These are phyloP conservation scores for Isoetes taiwanensis DNA, from an alignment of 75 land plant species.

Conservation along the genomic window DNA sequence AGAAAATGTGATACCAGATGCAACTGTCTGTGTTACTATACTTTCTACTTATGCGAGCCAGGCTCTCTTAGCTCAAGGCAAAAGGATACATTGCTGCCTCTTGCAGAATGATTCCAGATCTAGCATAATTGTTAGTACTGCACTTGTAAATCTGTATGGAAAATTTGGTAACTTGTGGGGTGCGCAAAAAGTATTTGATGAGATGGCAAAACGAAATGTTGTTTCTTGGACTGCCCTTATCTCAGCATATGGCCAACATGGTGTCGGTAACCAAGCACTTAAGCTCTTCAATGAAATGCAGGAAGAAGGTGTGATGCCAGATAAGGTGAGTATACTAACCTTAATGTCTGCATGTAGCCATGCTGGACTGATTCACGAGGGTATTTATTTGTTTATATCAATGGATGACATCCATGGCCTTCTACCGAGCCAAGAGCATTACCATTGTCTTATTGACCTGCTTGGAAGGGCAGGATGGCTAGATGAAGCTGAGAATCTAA, in stretches of 20 bases:
- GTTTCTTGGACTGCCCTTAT: conserved; percentile 49
- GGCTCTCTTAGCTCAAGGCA: too few species aligned
- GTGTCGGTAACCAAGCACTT: conserved; percentile 27
- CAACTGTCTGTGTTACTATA: too few species aligned
- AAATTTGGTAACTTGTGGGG: conserved; percentile 27
- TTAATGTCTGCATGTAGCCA: conserved; percentile 45
- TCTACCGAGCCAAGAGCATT: background rate
- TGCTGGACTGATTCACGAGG: conserved; percentile 33
- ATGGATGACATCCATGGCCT: conserved; percentile 12
- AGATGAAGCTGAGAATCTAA: too few species aligned
- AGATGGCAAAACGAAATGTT: conserved; percentile 21
- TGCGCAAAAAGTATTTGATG: conserved; percentile 19
- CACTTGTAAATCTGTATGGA: conserved; percentile 42
- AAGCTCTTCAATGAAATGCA: conserved; percentile 27
- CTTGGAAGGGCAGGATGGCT: background rate
- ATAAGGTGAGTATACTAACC: conserved; percentile 32
- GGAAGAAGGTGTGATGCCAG: conserved; percentile 17
- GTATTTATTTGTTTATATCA: conserved; percentile 18
- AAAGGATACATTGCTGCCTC: conserved; percentile 35
- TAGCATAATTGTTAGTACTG: conserved; percentile 22
- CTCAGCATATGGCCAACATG: conserved; percentile 33
- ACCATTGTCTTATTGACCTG: conserved; percentile 9
- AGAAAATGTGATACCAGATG: too few species aligned
- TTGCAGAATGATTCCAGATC: conserved; percentile 14
- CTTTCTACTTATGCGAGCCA: too few species aligned